These are phyloP conservation scores for Daldinia vernicosa DNA, from an alignment of 495 filamentous ascomycete species.

Conservation along the genomic window DNA sequence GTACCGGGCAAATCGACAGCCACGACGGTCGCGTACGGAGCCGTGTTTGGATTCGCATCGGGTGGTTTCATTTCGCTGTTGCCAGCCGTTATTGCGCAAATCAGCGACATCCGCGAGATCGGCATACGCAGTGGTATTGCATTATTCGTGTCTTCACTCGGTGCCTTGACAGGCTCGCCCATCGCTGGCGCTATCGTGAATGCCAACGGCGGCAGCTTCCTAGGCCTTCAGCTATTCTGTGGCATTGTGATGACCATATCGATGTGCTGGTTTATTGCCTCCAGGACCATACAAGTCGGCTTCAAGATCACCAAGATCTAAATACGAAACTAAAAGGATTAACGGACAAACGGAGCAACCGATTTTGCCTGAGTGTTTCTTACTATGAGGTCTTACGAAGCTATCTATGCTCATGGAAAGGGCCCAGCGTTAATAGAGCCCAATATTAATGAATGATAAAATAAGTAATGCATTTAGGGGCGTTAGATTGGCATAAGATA, in stretches of 20 bases:
- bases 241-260: constrained; percentile 67
- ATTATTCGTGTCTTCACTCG: constrained; percentile 70
- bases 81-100: constrained; percentile 69
- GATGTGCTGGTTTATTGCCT: constrained; percentile 57
- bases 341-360: no score
- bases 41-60: constrained; percentile 75
- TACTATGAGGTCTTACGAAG: background rate
- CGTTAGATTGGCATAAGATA: background rate
- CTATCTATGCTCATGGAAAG: background rate
- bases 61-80: constrained; percentile 74
- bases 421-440: background rate
- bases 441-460: background rate
- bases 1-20: constrained; percentile 66
- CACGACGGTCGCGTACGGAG: constrained; percentile 71
- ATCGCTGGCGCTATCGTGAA: constrained; percentile 75
- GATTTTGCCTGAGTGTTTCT: background rate
- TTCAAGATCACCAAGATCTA: constrained; percentile 53
- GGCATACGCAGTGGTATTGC: constrained; percentile 75
- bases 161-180: constrained; percentile 73
- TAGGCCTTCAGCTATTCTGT: constrained; percentile 71
- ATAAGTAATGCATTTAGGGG: background rate
- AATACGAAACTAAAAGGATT: background rate
- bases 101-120: constrained; percentile 76
- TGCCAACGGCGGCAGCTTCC: constrained; percentile 63
- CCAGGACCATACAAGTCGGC: constrained; percentile 54